Conservation (phyloP, 2,329 filamentous ascomycete species). For the Penicillium decumbens region DNA sequence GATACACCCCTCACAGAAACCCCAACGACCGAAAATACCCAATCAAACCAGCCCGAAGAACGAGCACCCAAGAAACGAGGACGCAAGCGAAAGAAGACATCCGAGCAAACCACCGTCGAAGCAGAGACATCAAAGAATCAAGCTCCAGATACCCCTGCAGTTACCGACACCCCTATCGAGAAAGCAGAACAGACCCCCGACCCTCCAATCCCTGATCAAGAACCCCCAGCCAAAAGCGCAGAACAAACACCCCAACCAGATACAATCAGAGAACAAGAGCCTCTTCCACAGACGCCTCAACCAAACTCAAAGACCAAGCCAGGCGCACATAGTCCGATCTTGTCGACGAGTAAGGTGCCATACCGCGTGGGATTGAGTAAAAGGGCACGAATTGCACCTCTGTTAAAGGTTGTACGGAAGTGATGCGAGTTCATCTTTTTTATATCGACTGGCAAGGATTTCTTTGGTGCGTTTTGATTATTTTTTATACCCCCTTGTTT, state of each 20-base stretch:
- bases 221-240: neutral
- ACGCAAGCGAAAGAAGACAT: slow-evolving; percentile 39
- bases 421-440: slow-evolving; percentile 14
- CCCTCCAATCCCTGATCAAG: neutral
- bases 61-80: slow-evolving; percentile 41
- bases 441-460: neutral
- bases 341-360: slow-evolving; percentile 36
- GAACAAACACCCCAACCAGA: slow-evolving; percentile 2
- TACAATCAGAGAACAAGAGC: slow-evolving; percentile 4
- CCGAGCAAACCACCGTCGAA: slow-evolving; percentile 18
- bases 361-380: slow-evolving; percentile 50
- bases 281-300: slow-evolving; percentile 3
- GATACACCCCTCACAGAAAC: neutral
- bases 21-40: neutral
- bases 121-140: neutral
- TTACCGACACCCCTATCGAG: neutral
- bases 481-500: slow-evolving; percentile 6
- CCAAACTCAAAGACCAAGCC: slow-evolving; percentile 20
- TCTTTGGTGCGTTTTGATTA: neutral
- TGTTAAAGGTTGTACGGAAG: slow-evolving; percentile 45
- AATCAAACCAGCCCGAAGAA: neutral
- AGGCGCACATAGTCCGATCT: slow-evolving; percentile 41
- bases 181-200: neutral
- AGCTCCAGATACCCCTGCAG: neutral
- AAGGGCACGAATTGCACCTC: slow-evolving; percentile 45